Evolutionary conservation across 1,284 basidiomycete genomes (phyloP).

Genomic region (Tilletia indica): DNA sequence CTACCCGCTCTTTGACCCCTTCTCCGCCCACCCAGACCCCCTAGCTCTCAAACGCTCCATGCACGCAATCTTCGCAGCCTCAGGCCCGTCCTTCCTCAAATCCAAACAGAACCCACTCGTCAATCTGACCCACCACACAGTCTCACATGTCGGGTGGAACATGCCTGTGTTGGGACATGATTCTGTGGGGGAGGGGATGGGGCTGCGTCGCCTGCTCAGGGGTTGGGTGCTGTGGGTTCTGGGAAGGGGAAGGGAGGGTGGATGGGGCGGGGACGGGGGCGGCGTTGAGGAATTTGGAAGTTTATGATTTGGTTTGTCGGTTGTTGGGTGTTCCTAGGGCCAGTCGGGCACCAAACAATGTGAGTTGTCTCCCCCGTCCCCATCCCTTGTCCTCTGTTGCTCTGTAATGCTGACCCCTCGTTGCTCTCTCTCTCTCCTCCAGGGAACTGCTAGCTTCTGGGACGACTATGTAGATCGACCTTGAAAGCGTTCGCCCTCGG

Average conservation of each 20-base stretch:
- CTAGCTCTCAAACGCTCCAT: constrained; percentile 62
- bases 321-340: constrained; percentile 66
- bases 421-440: background rate
- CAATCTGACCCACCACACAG: constrained; percentile 59
- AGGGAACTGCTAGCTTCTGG: constrained; percentile 25
- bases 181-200: background rate
- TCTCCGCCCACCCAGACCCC: constrained; percentile 6
- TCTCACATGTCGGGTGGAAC: constrained; percentile 10
- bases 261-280: constrained; percentile 59
- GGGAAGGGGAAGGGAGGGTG: constrained; percentile 58
- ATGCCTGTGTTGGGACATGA: constrained; percentile 2
- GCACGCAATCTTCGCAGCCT: constrained; percentile 84
- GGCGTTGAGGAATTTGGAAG: constrained; percentile 79
- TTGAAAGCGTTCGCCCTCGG: background rate
- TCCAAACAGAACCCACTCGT: background rate
- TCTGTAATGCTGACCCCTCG: too few species aligned
- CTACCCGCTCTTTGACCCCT: constrained; percentile 69
- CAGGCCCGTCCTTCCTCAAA: constrained; percentile 71
- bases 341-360: constrained; percentile 68
- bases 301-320: constrained; percentile 76
- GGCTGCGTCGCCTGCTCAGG: constrained; percentile 6
- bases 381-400: background rate
- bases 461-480: constrained; percentile 17
- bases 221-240: background rate
- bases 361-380: constrained; percentile 57